Conservation (phyloP, 257 asterid species). For the Przewalskia tangutica region DNA sequence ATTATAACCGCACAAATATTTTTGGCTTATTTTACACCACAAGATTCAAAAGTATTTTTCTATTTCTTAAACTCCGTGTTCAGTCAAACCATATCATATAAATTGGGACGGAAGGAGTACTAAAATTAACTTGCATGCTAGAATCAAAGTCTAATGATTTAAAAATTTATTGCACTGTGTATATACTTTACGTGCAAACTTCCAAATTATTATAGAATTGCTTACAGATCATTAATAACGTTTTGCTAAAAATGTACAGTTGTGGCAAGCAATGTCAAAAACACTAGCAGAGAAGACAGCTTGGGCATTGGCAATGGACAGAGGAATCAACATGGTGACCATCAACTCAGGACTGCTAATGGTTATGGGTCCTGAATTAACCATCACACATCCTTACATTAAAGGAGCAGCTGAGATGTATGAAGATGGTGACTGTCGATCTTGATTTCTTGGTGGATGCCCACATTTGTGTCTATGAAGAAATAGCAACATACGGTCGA, state of each 20-base stretch:
- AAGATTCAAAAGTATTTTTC: no score
- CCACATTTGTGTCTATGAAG: constrained; percentile 71
- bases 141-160: no score
- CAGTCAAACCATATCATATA: no score
- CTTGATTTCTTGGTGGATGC: constrained; percentile 64
- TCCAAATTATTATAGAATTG: background rate
- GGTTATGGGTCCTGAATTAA: constrained; percentile 54
- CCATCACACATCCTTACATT: constrained; percentile 60
- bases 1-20: no score
- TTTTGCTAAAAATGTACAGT: constrained; percentile 18
- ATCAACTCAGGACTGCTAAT: constrained; percentile 60
- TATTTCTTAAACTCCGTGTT: no score
- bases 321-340: constrained; percentile 73
- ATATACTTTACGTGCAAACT: no score
- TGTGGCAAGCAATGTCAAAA: constrained; percentile 82
- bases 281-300: constrained; percentile 83
- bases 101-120: no score
- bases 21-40: no score
- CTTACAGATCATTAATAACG: background rate
- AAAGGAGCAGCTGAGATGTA: constrained; percentile 89
- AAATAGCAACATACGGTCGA: no score
- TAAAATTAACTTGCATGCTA: no score
- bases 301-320: constrained; percentile 91
- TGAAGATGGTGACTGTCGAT: constrained; percentile 73
- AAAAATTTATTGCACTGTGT: no score